These are phyloP conservation scores for Brettanomyces nanus DNA, from an alignment of 805 yeast species.

Conservation along the genomic window DNA sequence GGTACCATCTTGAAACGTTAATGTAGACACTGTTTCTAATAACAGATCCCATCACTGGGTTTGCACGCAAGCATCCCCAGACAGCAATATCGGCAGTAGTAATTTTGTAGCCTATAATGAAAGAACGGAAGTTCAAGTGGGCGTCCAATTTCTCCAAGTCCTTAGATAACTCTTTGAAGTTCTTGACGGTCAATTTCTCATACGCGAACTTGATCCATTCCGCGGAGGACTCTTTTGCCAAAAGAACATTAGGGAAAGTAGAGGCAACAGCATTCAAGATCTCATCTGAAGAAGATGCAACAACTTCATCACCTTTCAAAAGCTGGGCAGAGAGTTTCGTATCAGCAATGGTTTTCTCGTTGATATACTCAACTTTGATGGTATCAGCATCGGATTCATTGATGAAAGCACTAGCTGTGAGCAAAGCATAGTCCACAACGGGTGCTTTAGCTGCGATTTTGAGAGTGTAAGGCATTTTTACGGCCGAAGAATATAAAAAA, in stretches of 20 bases:
- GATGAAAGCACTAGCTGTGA: conserved; percentile 71
- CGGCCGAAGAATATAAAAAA: too few relatives aligned
- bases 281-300: conserved; percentile 31
- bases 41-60: conserved; percentile 86
- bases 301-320: conserved; percentile 34
- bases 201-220: conserved; percentile 63
- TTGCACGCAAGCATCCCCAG: conserved; percentile 93
- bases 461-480: conserved; percentile 37
- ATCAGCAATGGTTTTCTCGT: conserved; percentile 56
- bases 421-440: conserved; percentile 65
- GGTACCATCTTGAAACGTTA: conserved; percentile 92
- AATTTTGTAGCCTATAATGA: conserved; percentile 55
- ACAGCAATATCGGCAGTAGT: conserved; percentile 77
- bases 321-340: conserved; percentile 34
- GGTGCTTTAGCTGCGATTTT: conserved; percentile 83
- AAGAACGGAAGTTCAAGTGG: conserved; percentile 80
- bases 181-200: conserved; percentile 66
- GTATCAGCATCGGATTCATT: conserved; percentile 44
- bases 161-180: conserved; percentile 76
- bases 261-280: conserved; percentile 43
- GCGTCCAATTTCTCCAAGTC: conserved; percentile 75
- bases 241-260: conserved; percentile 40
- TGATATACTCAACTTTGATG: conserved; percentile 57
- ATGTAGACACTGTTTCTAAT: conserved; percentile 76
- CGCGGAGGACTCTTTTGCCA: conserved; percentile 32